Evolutionary conservation across 2,329 filamentous ascomycete species (phyloP).

Genomic region (Fusarium zealandicum): DNA sequence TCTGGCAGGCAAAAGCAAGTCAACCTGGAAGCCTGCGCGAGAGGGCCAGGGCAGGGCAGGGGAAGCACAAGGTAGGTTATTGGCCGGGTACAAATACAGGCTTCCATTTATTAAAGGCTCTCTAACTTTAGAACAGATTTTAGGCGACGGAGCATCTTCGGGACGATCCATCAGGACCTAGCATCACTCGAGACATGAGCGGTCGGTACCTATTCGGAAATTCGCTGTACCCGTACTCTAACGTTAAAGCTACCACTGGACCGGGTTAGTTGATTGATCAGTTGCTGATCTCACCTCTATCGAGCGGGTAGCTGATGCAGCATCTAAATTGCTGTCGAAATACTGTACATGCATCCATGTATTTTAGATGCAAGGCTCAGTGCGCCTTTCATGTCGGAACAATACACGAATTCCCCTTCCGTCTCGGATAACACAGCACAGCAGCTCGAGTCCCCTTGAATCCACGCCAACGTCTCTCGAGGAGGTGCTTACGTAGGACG

Average conservation of each 20-base stretch:
- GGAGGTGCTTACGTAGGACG: no score
- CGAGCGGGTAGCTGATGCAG: neutral
- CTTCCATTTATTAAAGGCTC: neutral
- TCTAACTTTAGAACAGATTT: slow-evolving; percentile 9
- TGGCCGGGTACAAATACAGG: slow-evolving; percentile 21
- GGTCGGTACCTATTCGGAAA: slow-evolving; percentile 29
- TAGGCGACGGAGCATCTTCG: slow-evolving; percentile 39
- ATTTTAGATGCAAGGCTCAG: slow-evolving; percentile 23
- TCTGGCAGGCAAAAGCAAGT: slow-evolving; percentile 26
- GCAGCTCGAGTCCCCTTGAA: neutral
- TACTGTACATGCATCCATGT: slow-evolving; percentile 16
- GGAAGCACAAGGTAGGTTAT: slow-evolving; percentile 21
- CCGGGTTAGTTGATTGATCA: slow-evolving; percentile 15
- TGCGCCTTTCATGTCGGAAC: neutral
- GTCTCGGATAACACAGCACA: slow-evolving; percentile 12
- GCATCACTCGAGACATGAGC: slow-evolving; percentile 12
- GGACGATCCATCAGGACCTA: slow-evolving; percentile 34
- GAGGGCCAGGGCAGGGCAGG: slow-evolving; percentile 21
- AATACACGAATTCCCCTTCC: neutral
- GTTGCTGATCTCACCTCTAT: neutral
- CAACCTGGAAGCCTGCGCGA: slow-evolving; percentile 21
- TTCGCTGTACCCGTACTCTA: slow-evolving; percentile 12
- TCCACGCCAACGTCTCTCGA: no score
- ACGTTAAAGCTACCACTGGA: slow-evolving; percentile 12
- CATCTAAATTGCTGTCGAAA: slow-evolving; percentile 12